phyloP scores from a whole-genome alignment of 2,329 filamentous ascomycete species.

The Parascedosporium putredinis region DNA sequence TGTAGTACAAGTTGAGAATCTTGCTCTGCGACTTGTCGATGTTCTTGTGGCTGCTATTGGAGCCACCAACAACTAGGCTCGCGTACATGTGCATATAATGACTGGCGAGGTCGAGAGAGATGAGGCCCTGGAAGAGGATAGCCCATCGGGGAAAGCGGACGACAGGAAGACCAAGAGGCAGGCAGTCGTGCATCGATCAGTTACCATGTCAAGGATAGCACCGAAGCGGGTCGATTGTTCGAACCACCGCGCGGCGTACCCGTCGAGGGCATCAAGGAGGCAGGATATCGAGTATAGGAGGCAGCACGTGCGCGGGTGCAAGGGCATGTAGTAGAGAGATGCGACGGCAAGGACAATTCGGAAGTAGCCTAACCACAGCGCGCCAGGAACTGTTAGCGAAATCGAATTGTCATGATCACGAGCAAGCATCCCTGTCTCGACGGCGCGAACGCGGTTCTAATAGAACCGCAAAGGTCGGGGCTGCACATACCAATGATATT shows the following conservation, averaged over 20 bases:
- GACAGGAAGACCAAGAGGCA: slow-evolving; percentile 92
- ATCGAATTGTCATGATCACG: neutral
- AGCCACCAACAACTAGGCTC: slow-evolving; percentile 76
- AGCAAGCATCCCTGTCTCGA: neutral
- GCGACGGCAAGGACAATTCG: slow-evolving; percentile 75
- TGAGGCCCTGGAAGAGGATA: slow-evolving; percentile 87
- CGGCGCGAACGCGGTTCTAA: neutral
- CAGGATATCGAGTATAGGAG: slow-evolving; percentile 88
- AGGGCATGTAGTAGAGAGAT: slow-evolving; percentile 97
- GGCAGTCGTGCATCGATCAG: slow-evolving; percentile 91
- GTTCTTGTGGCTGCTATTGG: slow-evolving; percentile 80
- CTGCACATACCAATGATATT: slow-evolving; percentile 62
- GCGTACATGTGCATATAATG: slow-evolving; percentile 99
- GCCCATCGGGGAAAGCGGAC: slow-evolving; percentile 92
- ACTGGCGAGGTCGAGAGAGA: slow-evolving; percentile 84
- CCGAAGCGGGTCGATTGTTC: slow-evolving; percentile 93
- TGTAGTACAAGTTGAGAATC: slow-evolving; percentile 92
- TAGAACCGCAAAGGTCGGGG: neutral
- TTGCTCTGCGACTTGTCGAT: slow-evolving; percentile 80
- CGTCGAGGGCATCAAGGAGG: slow-evolving; percentile 88
- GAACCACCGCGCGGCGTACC: slow-evolving; percentile 69
- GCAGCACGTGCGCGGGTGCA: slow-evolving; percentile 93
- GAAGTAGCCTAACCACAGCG: slow-evolving; percentile 49
- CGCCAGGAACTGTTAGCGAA: slow-evolving; percentile 11
- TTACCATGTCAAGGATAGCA: slow-evolving; percentile 97